Conservation (phyloP, 306 rosid genomes). For the Acacia acuminata region DNA sequence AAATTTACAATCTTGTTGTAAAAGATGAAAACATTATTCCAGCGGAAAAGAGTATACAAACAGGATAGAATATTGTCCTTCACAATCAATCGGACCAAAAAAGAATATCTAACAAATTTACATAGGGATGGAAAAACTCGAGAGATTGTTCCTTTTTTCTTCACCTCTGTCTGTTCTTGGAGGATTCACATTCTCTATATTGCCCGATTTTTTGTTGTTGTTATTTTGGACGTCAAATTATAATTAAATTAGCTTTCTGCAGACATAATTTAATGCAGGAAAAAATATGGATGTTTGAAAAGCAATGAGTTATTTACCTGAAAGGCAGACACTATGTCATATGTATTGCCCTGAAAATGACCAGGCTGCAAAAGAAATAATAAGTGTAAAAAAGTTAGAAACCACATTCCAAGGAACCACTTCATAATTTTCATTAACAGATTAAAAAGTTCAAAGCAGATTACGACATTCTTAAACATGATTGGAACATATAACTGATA, state of each 20-base stretch:
- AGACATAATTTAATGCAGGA: neutral
- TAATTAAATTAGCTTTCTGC: neutral
- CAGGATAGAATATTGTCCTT: constrained; percentile 1
- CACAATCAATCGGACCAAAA: constrained; percentile 10
- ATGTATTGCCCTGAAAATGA: constrained; percentile 73
- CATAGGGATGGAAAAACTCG: constrained; percentile 1
- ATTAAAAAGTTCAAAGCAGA: neutral
- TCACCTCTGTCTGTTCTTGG: neutral
- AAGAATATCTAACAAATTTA: neutral
- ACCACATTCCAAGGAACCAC: neutral
- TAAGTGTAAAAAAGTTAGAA: neutral
- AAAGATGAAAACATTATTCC: neutral
- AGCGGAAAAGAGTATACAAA: constrained; percentile 14
- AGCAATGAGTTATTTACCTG: constrained; percentile 54
- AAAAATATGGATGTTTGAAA: constrained; percentile 8
- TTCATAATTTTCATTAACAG: neutral
- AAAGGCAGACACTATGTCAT: constrained; percentile 84
- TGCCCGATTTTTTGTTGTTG: neutral
- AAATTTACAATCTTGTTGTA: neutral
- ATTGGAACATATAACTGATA: constrained; percentile 2
- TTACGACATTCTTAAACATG: neutral
- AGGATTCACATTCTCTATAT: neutral
- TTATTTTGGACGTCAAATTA: neutral
- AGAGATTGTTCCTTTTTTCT: neutral
- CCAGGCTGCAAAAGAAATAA: constrained; percentile 74